These are phyloP conservation scores for Pezicula rhizophila DNA, from an alignment of 2,329 filamentous ascomycete genomes.

Conservation along the genomic window DNA sequence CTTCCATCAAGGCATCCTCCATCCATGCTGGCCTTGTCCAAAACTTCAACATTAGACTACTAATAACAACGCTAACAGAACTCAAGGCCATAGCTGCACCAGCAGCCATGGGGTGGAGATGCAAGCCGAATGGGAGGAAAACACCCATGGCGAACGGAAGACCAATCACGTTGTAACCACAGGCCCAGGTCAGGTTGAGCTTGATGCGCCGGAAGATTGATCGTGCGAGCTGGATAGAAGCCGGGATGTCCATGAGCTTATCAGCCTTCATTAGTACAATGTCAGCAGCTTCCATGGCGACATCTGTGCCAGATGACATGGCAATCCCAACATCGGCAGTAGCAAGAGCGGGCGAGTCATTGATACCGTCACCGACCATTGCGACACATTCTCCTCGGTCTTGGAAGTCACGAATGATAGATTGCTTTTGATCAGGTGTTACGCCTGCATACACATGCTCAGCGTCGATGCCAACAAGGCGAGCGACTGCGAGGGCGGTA, in stretches of 20 bases:
- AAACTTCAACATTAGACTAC: slow-evolving; percentile 75
- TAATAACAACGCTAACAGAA: slow-evolving; percentile 83
- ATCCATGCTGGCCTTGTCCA: slow-evolving; percentile 87
- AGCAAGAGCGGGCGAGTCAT: slow-evolving; percentile 91
- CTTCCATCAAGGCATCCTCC: slow-evolving; percentile 63
- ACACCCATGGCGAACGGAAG: slow-evolving; percentile 96
- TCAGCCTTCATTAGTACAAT: slow-evolving; percentile 92
- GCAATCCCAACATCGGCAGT: slow-evolving; percentile 92
- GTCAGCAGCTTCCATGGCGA: slow-evolving; percentile 95
- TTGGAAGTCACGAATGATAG: slow-evolving; percentile 75
- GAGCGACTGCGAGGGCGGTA: slow-evolving; percentile 78
- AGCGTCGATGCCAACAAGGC: slow-evolving; percentile 70
- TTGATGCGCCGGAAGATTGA: slow-evolving; percentile 91
- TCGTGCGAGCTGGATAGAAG: slow-evolving; percentile 72
- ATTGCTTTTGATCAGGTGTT: slow-evolving; percentile 84
- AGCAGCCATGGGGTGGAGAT: slow-evolving; percentile 89
- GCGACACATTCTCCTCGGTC: slow-evolving; percentile 70
- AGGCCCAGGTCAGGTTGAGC: slow-evolving; percentile 87
- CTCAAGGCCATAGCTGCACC: slow-evolving; percentile 90
- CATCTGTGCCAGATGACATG: slow-evolving; percentile 86
- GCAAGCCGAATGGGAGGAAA: slow-evolving; percentile 82
- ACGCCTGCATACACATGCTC: slow-evolving; percentile 80
- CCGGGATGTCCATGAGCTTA: slow-evolving; percentile 88
- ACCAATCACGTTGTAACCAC: slow-evolving; percentile 84
- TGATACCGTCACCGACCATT: slow-evolving; percentile 98